Conservation (phyloP, 2,329 filamentous ascomycete genomes). For the Cytospora schulzeri region DNA sequence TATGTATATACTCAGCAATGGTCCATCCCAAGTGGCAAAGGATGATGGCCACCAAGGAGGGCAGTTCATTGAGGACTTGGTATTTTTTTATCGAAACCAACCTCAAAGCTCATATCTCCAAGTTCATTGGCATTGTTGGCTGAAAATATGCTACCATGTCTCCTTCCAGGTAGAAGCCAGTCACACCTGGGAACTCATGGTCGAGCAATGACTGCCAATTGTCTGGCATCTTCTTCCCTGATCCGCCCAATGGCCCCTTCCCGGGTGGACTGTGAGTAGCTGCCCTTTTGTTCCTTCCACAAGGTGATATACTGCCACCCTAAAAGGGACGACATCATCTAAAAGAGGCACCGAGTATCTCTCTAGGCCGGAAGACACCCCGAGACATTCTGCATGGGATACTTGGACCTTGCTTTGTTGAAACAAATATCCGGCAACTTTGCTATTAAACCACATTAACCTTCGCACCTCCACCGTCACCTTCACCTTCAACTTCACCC, state of each 20-base stretch:
- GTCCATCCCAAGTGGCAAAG: not conserved
- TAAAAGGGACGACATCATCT: not conserved
- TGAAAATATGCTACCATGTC: not conserved
- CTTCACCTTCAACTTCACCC: slow-evolving; percentile 1
- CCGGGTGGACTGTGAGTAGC: not conserved
- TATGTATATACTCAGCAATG: not conserved
- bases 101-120: not conserved
- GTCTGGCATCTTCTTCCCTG: not conserved
- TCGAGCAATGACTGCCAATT: not conserved
- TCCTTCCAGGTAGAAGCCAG: not conserved
- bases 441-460: not conserved
- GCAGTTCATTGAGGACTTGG: not conserved
- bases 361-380: not conserved
- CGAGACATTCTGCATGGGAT: not conserved
- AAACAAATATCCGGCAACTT: not conserved
- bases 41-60: not conserved
- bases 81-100: not conserved
- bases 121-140: not conserved
- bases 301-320: not conserved
- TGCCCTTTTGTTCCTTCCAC: not conserved
- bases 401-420: not conserved
- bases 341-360: not conserved
- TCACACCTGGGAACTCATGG: no score
- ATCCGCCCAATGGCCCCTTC: not conserved
- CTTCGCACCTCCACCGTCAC: slow-evolving; percentile 2